Evolutionary conservation across 1,284 basidiomycete species (phyloP), one percentile per base, ranked within the genome.

Genomic region (Tausonia pullulans): DNA sequence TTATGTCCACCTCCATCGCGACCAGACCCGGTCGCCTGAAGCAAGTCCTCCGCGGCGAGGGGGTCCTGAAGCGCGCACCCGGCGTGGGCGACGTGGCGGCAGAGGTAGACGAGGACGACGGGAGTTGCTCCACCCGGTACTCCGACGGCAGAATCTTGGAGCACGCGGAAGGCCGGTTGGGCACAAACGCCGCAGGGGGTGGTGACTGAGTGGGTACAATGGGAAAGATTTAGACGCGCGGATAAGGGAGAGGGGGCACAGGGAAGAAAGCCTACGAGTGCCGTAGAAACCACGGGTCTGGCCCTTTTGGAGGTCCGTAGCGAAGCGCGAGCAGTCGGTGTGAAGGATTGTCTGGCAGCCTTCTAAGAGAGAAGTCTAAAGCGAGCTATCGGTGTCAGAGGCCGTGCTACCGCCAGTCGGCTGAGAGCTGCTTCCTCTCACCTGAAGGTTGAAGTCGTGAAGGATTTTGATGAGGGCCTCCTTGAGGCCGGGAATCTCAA

Each of bases 401-500:
- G 57, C 7, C 50, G 13, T 9, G 49, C 3, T 10, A 5, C 45
- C 3, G 7, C 7, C 48, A 56, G 27, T 27, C 27, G 27, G 27
- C 27, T 27, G 7, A 41, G 5, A 5, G 13, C 8, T 14, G 14
- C 8, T 51, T 13, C 13, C 16, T 65, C 75, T 52, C 13, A 79
- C 78, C 72, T 83, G 82, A 4, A 98, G 78, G 71, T 96, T 91
- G 73, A 95, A 97, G 71, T 97, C 93, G 68, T 94, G 91, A 61
- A 99, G 76, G 64, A 98, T 97, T 81, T 96, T 98, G 78, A 98
- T 93, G 44, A 98, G 78, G 0, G 94, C 92, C 61, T 87, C 84
- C 74, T 96, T 94, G 64, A 99, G 81, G 0, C 94, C 95, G 0
- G 91, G 91, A 52, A 99, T 98, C 75, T 96, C 90, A 7, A 98